These are phyloP conservation scores for Pestalotiopsis sp. DNA, from an alignment of 2,329 filamentous ascomycete genomes.

Conservation along the genomic window DNA sequence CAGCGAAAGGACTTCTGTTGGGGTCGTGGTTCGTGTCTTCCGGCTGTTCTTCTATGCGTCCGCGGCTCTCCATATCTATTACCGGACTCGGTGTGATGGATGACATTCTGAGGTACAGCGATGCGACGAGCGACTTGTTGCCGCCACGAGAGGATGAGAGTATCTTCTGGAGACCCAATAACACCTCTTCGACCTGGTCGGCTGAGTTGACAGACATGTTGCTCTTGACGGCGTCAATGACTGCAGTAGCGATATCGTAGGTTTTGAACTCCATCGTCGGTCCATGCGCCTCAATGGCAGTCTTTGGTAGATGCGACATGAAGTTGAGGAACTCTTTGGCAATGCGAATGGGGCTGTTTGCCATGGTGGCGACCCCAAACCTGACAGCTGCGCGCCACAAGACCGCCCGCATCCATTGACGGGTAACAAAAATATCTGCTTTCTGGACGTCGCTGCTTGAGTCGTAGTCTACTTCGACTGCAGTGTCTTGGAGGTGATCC, in stretches of 20 bases:
- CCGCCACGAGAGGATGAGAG: conserved; percentile 43
- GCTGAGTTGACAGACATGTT: conserved; percentile 19
- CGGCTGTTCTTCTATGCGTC: conserved; percentile 8
- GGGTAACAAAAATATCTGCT: conserved; percentile 48
- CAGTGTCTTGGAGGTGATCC: conserved; percentile 40
- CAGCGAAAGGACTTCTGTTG: neutral
- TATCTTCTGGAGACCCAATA: conserved; percentile 38
- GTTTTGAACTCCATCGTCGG: conserved; percentile 49
- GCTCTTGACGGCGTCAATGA: conserved; percentile 38
- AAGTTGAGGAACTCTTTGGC: conserved; percentile 45
- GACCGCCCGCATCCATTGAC: conserved; percentile 51
- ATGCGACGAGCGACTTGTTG: conserved; percentile 37
- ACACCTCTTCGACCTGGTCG: conserved; percentile 33
- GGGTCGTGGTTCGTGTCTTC: neutral
- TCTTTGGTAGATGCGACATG: conserved; percentile 42
- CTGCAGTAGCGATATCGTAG: conserved; percentile 45
- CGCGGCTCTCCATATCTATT: neutral
- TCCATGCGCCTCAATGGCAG: conserved; percentile 49
- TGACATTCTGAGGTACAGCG: conserved; percentile 16
- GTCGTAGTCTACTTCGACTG: conserved; percentile 36
- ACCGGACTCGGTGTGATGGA: conserved; percentile 1
- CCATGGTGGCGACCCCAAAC: conserved; percentile 24
- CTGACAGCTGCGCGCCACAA: conserved; percentile 43
- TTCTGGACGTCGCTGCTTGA: conserved; percentile 48
- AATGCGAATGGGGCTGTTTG: conserved; percentile 41